Percentiles rank a stretch among this genome's conserved stretches.
Conservation (phyloP, 1,139 yeast genomes). For the Pichia sp. region DNA sequence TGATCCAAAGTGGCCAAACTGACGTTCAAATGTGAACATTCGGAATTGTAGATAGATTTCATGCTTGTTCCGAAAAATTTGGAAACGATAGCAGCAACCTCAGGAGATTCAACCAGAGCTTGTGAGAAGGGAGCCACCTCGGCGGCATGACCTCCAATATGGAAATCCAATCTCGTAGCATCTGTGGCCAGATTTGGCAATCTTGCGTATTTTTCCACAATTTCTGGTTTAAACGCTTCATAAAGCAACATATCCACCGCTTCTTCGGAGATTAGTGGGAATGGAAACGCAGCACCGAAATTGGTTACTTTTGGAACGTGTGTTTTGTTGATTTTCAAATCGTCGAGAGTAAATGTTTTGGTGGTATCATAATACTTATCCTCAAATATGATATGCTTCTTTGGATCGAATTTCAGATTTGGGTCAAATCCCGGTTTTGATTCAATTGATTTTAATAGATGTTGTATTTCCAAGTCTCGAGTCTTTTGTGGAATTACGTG, state of each 20-base stretch:
- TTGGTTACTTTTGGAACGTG: slow-evolving; percentile 25
- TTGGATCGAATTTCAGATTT: slow-evolving; percentile 32
- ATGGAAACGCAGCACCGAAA: slow-evolving; percentile 28
- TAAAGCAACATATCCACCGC: slow-evolving; percentile 30
- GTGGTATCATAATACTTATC: slow-evolving; percentile 29
- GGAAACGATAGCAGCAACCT: slow-evolving; percentile 17
- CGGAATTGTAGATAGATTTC: slow-evolving; percentile 25
- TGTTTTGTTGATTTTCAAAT: slow-evolving; percentile 24
- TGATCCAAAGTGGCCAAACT: slow-evolving; percentile 24
- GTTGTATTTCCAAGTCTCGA: slow-evolving; percentile 1
- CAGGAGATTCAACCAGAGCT: slow-evolving; percentile 10
- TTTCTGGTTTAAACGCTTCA: slow-evolving; percentile 26
- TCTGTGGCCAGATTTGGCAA: slow-evolving; percentile 26
- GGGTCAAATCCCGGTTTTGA: slow-evolving; percentile 13
- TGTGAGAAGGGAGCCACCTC: slow-evolving; percentile 26
- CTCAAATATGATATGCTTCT: slow-evolving; percentile 35
- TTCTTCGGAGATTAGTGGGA: slow-evolving; percentile 28
- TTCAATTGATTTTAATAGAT: neutral
- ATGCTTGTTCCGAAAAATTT: slow-evolving; percentile 24
- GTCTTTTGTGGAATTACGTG: slow-evolving; percentile 25
- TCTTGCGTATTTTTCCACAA: slow-evolving; percentile 25
- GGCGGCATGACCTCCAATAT: slow-evolving; percentile 14
- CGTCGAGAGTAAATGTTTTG: slow-evolving; percentile 36
- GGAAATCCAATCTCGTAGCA: slow-evolving; percentile 27
- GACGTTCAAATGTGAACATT: slow-evolving; percentile 28